Conservation (phyloP, 352 stramenopile genomes). For the Globisporangium sylvaticum region DNA sequence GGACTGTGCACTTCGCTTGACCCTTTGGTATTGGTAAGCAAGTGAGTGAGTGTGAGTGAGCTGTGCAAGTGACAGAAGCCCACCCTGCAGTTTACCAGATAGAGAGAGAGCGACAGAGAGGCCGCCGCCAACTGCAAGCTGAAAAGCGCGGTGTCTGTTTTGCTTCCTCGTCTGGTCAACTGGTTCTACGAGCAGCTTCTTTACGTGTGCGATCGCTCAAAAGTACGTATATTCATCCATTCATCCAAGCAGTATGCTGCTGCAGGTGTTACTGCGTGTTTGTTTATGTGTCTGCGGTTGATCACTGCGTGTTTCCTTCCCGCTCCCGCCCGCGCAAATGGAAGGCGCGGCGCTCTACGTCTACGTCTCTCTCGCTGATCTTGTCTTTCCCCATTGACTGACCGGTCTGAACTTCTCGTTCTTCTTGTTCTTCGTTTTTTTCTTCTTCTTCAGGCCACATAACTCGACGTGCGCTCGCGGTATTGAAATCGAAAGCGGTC, state of each 20-base stretch:
- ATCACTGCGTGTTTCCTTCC: background rate
- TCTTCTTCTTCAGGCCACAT: background rate
- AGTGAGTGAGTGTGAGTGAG: background rate
- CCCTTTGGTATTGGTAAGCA: no score
- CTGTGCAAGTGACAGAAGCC: background rate
- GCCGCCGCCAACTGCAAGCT: background rate
- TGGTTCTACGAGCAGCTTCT: background rate
- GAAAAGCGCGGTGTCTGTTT: background rate
- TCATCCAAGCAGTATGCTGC: background rate
- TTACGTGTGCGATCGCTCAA: background rate
- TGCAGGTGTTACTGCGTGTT: background rate
- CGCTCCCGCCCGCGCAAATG: background rate
- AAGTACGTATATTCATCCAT: background rate
- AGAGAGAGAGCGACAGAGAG: background rate
- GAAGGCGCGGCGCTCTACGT: background rate
- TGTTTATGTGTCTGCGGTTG: background rate
- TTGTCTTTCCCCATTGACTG: background rate
- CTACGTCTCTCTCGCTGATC: background rate
- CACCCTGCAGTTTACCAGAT: background rate
- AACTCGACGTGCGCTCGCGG: background rate
- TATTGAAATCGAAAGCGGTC: background rate
- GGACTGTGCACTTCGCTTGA: background rate
- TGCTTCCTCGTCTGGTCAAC: background rate
- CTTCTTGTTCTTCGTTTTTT: background rate
- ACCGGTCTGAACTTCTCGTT: background rate